Evolutionary conservation across 257 asterid genomes (phyloP).

Genomic region (Cynanchum wilfordii): DNA sequence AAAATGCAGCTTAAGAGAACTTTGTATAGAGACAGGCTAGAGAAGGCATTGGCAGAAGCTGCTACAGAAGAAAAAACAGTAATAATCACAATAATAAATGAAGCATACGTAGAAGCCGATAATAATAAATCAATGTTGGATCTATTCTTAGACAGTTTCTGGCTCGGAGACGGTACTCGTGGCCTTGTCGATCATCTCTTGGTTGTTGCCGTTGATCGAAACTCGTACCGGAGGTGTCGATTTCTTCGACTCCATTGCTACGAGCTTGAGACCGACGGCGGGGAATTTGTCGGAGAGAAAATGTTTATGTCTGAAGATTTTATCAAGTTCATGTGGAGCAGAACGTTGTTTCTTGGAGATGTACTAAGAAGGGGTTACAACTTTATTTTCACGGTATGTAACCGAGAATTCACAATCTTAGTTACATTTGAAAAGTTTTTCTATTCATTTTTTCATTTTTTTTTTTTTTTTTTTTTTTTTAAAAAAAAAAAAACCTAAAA

Average conservation of each 20-base stretch:
- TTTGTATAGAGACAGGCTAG: conserved; percentile 28
- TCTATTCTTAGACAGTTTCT: conserved; percentile 48
- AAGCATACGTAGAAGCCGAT: conserved; percentile 43
- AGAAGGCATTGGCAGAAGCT: conserved; percentile 23
- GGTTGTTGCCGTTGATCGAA: conserved; percentile 45
- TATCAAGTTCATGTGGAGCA: conserved; percentile 36
- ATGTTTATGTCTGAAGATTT: conserved; percentile 34
- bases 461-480: too few species aligned
- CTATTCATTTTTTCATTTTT: too few species aligned
- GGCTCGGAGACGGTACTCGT: conserved; percentile 44
- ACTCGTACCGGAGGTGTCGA: conserved; percentile 35
- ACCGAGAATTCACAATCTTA: neutral
- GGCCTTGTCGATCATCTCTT: conserved; percentile 23
- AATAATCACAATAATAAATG: conserved; percentile 36
- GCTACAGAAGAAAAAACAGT: conserved; percentile 33
- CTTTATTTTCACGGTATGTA: conserved; percentile 36
- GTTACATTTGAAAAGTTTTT: too few species aligned
- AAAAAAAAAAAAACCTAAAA: too few species aligned
- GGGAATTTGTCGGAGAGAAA: conserved; percentile 34
- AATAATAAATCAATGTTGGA: conserved; percentile 48
- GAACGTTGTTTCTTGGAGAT: conserved; percentile 29
- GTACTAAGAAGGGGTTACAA: conserved; percentile 34
- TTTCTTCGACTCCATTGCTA: conserved; percentile 42
- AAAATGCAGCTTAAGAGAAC: conserved; percentile 9
- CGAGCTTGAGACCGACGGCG: conserved; percentile 40